These are phyloP conservation scores for Fusarium anguioides DNA, from an alignment of 2,329 filamentous ascomycete species.

Conservation along the genomic window DNA sequence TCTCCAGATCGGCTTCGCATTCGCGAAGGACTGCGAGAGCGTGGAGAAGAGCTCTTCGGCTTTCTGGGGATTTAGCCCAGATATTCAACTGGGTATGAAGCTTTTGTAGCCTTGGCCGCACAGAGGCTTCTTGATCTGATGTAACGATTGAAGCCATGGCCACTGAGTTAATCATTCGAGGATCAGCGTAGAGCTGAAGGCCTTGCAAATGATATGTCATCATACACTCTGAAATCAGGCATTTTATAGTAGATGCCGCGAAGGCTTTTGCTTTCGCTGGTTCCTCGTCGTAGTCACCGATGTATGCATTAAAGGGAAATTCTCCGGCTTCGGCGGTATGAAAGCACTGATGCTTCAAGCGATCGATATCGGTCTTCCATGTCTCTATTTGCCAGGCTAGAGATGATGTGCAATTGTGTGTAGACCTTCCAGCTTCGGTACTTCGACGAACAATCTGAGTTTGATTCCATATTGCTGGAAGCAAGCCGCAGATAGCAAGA, in stretches of 20 bases:
- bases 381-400: conserved; percentile 44
- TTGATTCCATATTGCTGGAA: conserved; percentile 49
- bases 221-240: conserved; percentile 47
- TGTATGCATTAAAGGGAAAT: conserved; percentile 44
- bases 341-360: conserved; percentile 34
- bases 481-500: conserved; percentile 47
- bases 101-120: conserved; percentile 34
- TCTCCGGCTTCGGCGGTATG: conserved; percentile 21
- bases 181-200: conserved; percentile 52
- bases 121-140: conserved; percentile 18
- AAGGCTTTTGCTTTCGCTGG: conserved; percentile 37
- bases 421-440: conserved; percentile 16
- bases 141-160: conserved; percentile 32
- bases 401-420: conserved; percentile 22
- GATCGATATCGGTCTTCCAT: conserved; percentile 43
- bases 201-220: conserved; percentile 53
- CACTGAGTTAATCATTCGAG: conserved; percentile 45
- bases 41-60: conserved; percentile 50
- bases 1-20: conserved; percentile 39
- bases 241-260: conserved; percentile 46
- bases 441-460: conserved; percentile 42
- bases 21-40: conserved; percentile 48
- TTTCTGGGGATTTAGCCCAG: conserved; percentile 48
- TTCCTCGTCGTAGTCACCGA: conserved; percentile 44
- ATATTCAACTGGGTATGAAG: conserved; percentile 36